Evolutionary conservation across 495 filamentous ascomycete genomes (phyloP).

Genomic region (Talaromyces proteolyticus): DNA sequence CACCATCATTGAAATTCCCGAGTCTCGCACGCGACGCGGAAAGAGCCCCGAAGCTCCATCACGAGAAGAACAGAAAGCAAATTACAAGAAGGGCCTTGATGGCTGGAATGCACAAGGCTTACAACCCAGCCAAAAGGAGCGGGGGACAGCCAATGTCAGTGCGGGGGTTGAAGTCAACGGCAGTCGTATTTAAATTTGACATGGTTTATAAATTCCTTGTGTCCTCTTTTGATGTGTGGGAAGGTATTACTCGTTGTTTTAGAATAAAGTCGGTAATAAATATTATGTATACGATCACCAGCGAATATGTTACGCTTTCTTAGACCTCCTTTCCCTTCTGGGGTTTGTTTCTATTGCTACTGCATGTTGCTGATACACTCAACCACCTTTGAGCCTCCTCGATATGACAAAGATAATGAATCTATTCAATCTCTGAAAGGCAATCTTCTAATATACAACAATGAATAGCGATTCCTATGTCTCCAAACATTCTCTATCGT

Average conservation of each 20-base stretch:
- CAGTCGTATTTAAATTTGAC: constrained; percentile 9
- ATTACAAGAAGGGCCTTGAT: constrained; percentile 34
- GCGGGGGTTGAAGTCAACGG: constrained; percentile 31
- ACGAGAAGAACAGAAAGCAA: constrained; percentile 30
- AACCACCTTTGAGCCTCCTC: no score
- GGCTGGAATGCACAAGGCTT: constrained; percentile 40
- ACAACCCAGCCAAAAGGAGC: constrained; percentile 35
- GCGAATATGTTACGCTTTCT: neutral
- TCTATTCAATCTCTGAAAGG: no score
- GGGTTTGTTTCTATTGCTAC: no score
- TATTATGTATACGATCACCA: neutral
- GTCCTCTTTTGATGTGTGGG: neutral
- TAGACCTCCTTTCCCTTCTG: no score
- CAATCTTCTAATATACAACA: no score
- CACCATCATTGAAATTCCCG: constrained; percentile 54
- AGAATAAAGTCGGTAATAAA: neutral
- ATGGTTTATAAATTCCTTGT: neutral
- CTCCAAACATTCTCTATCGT: no score
- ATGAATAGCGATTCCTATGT: no score
- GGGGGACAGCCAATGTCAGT: constrained; percentile 29
- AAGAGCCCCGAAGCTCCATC: constrained; percentile 27
- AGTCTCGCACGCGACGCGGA: constrained; percentile 54
- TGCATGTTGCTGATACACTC: no score
- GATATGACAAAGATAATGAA: no score
- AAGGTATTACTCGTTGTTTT: neutral